Conservation (phyloP, 805 yeast species). For the Cyberlindnera subsufficiens region DNA sequence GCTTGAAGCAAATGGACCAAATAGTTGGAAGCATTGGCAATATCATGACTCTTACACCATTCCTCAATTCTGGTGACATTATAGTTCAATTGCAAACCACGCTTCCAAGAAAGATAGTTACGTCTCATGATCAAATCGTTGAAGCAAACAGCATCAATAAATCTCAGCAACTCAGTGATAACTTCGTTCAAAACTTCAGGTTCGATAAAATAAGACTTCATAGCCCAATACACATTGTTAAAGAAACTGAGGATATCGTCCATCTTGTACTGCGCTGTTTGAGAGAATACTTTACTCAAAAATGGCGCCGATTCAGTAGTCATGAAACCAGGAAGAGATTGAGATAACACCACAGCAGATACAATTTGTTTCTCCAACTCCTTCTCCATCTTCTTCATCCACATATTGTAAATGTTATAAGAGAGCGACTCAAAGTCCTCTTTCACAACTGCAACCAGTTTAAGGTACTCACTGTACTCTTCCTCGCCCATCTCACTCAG, state of each 20-base stretch:
- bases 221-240: conserved; percentile 87
- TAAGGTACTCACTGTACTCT: conserved; percentile 85
- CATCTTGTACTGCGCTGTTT: conserved; percentile 75
- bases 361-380: conserved; percentile 86
- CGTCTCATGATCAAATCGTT: conserved; percentile 94
- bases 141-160: conserved; percentile 90
- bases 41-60: conserved; percentile 94
- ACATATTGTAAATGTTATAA: conserved; percentile 90
- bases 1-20: conserved; percentile 87
- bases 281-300: conserved; percentile 74
- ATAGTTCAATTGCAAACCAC: conserved; percentile 94
- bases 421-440: conserved; percentile 92
- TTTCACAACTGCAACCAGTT: conserved; percentile 83
- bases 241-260: conserved; percentile 88
- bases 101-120: conserved; percentile 92
- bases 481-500: conserved; percentile 81
- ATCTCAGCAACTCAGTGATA: conserved; percentile 72
- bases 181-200: conserved; percentile 79
- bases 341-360: conserved; percentile 92
- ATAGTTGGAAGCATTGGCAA: conserved; percentile 80
- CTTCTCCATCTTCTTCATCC: conserved; percentile 94
- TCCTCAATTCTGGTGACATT: conserved; percentile 95
- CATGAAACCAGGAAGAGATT: conserved; percentile 92
- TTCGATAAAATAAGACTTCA: conserved; percentile 87
- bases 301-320: conserved; percentile 79